Percentiles rank a stretch among this genome's conserved stretches.
Evolutionary conservation across 1,139 yeast species (phyloP).

Genomic region (Nakaseomyces glabratus): DNA sequence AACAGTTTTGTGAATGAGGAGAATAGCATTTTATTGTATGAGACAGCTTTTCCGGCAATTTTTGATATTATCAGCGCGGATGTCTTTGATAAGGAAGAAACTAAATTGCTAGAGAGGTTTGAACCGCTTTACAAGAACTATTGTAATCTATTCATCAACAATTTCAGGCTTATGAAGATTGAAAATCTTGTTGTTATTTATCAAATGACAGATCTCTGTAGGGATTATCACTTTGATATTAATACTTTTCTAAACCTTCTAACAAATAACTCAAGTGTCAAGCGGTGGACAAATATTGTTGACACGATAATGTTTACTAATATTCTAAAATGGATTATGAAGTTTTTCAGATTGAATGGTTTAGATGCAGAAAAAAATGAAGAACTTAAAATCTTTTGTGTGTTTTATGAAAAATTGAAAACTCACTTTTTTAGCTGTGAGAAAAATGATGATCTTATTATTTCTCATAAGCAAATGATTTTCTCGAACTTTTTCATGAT

Average conservation of each 20-base stretch:
- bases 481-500: conserved; percentile 2
- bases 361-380: neutral
- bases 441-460: neutral
- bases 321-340: neutral
- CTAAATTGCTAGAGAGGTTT: neutral
- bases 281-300: neutral
- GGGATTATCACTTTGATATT: neutral
- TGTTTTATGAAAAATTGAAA: conserved; percentile 1
- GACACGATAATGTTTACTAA: conserved; percentile 1
- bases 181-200: conserved; percentile 23
- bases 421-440: neutral
- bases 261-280: neutral
- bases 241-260: neutral
- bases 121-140: neutral
- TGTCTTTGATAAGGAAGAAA: conserved; percentile 2
- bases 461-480: conserved; percentile 2
- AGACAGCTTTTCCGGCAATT: neutral
- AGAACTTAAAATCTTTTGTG: neutral
- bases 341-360: neutral
- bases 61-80: neutral
- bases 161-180: conserved; percentile 56
- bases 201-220: neutral
- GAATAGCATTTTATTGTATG: neutral
- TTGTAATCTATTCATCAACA: neutral
- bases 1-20: neutral